Conservation (phyloP, 1,284 basidiomycete species). For the Gomphus sp. region DNA sequence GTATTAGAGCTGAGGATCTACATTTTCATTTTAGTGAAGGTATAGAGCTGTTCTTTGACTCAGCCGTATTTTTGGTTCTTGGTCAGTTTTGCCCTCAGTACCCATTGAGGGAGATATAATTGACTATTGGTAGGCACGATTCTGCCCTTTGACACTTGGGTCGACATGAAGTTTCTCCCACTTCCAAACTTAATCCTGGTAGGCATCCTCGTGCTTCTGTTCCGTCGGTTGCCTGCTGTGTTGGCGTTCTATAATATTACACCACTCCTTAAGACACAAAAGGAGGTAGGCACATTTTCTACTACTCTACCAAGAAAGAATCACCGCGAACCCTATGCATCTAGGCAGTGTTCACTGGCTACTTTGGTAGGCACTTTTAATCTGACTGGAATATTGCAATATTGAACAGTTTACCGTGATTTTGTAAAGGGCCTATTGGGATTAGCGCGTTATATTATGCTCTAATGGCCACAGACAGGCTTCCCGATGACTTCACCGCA, state of each 20-base stretch:
- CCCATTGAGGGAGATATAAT: background rate
- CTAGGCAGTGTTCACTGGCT: background rate
- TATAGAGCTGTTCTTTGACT: constrained; percentile 79
- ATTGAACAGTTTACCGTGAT: background rate
- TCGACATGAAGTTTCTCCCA: constrained; percentile 30
- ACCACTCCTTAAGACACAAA: constrained; percentile 75
- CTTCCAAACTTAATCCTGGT: constrained; percentile 68
- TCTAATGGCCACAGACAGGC: background rate
- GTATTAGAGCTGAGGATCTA: constrained; percentile 75
- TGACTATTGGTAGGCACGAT: constrained; percentile 14
- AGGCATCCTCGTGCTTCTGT: constrained; percentile 52
- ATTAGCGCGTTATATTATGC: background rate
- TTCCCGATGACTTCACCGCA: background rate
- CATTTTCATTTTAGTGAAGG: constrained; percentile 67
- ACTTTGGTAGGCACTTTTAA: background rate
- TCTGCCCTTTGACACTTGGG: constrained; percentile 69
- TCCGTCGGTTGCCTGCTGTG: constrained; percentile 72
- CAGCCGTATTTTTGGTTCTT: constrained; percentile 83
- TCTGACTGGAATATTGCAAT: background rate
- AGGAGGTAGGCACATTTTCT: constrained; percentile 40
- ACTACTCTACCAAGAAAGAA: background rate
- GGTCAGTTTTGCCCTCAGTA: constrained; percentile 51
- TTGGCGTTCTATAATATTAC: constrained; percentile 70
- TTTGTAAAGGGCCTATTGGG: background rate
- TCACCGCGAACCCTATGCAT: background rate